Evolutionary conservation across 2,329 filamentous ascomycete species (phyloP), one percentile per base, ranked within the genome.

Genomic region (Rutstroemia sp.): DNA sequence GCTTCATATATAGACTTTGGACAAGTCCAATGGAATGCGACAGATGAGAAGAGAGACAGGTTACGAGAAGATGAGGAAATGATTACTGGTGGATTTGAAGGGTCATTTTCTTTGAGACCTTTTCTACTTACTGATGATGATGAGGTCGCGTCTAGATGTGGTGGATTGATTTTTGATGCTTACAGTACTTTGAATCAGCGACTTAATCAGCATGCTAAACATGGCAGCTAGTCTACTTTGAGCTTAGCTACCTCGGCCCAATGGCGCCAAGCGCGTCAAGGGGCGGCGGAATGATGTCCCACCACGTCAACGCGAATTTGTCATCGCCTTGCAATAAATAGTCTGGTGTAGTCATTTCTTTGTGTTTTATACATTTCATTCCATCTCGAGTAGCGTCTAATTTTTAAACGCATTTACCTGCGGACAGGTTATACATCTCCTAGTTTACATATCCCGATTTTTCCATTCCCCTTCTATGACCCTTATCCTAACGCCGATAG

Each of bases 1-100:
- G 64, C 63, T 69, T 69, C 67, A 69, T 69, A 63, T 66, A 69
- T 67, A 66, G 58, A 62, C 41, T 49, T 60, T 56, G 8, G 27
- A 27, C 51, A 48, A 58, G 23, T 49, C 25, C 37, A 27, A 19
- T 37, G 37, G 49, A 58, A 58, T 51, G 12, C 21, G 47, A 60
- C 54, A 62, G 65, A 67, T 62, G 54, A 48, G 56, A 57, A 56
- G 58, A 65, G 63, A 64, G 34, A 47, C 17, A 46, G 17, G 16
- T 52, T 56, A 51, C 34, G 17, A 30, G 42, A 47, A 21, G 54
- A 56, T 56, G 34, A 56, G 48, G 10, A 45, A 47, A 52, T 46
- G 48, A 52, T 56, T 56, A 56, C 48, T 25, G n/a, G 19, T 30
- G 39, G 48, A 56, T 56, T 56, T 55, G 14, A 45, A 34, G 8